Evolutionary conservation across 2,329 filamentous ascomycete species (phyloP).

Genomic region (Diaporthe sp.): DNA sequence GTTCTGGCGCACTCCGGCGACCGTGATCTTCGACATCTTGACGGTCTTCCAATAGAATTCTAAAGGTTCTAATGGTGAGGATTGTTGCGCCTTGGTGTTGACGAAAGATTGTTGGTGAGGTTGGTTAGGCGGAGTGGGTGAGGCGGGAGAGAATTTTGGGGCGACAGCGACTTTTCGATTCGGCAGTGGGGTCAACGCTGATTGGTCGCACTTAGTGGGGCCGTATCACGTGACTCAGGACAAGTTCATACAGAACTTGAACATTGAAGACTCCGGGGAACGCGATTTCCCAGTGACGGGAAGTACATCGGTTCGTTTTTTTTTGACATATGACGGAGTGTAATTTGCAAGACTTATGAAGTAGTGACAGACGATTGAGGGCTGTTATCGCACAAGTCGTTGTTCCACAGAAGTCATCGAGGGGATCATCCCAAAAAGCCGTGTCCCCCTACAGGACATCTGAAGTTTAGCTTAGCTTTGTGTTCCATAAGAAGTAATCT

Average conservation of each 20-base stretch:
- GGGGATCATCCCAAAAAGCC: too few species aligned
- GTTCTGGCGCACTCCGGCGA: constrained; percentile 94
- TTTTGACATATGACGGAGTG: neutral
- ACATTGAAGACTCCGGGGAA: neutral
- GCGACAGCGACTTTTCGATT: neutral
- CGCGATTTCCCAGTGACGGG: neutral
- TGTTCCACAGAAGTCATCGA: neutral
- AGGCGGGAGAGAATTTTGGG: constrained; percentile 9
- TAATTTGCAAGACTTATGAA: neutral
- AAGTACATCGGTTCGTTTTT: neutral
- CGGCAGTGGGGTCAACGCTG: neutral
- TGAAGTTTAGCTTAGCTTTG: neutral
- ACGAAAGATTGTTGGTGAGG: constrained; percentile 45
- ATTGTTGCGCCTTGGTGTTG: constrained; percentile 52
- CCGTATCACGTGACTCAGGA: neutral
- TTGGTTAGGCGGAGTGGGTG: neutral
- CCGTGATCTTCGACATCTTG: constrained; percentile 77
- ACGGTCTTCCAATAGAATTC: constrained; percentile 88
- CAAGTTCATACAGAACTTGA: neutral
- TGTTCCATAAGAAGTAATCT: neutral
- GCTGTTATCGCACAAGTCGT: neutral
- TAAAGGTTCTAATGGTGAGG: constrained; percentile 80
- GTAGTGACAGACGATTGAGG: neutral
- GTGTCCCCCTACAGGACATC: neutral
- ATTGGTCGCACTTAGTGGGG: neutral